phyloP scores from a whole-genome alignment of 768 basidiomycete genomes.

The Termitomyces heimii region DNA sequence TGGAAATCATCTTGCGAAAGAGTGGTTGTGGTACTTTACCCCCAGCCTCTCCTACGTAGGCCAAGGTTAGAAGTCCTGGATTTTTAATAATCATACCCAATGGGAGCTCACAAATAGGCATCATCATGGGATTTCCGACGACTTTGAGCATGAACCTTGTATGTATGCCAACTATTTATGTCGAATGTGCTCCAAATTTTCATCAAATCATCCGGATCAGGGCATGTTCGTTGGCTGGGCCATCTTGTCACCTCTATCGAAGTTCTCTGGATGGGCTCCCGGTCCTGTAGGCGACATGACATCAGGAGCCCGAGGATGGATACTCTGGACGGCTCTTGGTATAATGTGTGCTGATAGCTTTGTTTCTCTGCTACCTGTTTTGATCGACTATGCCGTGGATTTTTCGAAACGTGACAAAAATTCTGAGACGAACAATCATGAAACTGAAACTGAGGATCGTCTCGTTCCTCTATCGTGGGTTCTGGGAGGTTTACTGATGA shows the following conservation, averaged over 20 bases:
- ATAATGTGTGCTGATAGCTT: conserved; percentile 94
- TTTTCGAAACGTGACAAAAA: conserved; percentile 19
- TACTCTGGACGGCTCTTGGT: conserved; percentile 92
- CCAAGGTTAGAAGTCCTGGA: conserved; percentile 50
- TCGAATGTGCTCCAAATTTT: background rate
- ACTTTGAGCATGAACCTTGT: conserved; percentile 91
- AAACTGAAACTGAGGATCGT: conserved; percentile 71
- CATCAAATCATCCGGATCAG: conserved; percentile 28
- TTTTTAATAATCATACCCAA: background rate
- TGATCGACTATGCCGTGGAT: conserved; percentile 43
- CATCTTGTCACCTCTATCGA: conserved; percentile 84
- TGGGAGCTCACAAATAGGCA: conserved; percentile 39
- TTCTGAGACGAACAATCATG: conserved; percentile 38
- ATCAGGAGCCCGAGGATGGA: conserved; percentile 90
- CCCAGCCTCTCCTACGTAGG: conserved; percentile 91
- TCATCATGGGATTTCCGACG: conserved; percentile 97
- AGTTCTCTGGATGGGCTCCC: conserved; percentile 84
- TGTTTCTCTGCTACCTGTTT: conserved; percentile 77
- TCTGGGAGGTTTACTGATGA: conserved; percentile 51
- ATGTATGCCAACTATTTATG: conserved; percentile 15
- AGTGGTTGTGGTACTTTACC: conserved; percentile 93
- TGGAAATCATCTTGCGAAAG: conserved; percentile 71
- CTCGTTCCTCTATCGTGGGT: conserved; percentile 85
- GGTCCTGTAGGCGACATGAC: conserved; percentile 86
- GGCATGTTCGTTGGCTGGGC: conserved; percentile 99